Conservation (phyloP, 352 stramenopile genomes). For the Pythium periplocum region DNA sequence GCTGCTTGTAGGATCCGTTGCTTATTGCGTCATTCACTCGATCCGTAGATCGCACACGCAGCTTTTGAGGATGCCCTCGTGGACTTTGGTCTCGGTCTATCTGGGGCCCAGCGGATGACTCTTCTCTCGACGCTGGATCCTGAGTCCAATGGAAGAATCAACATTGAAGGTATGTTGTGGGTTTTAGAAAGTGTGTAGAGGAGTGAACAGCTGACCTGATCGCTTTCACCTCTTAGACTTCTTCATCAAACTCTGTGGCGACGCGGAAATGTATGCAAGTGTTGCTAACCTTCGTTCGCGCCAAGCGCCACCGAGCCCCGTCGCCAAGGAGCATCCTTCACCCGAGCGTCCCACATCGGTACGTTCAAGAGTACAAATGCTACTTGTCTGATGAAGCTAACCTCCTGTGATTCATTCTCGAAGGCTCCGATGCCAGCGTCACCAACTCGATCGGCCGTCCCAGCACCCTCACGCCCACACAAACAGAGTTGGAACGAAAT, state of each 20-base stretch:
- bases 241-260: conserved; percentile 68
- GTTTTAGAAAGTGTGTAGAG: not conserved
- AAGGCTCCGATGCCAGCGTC: conserved; percentile 7
- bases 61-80: conserved; percentile 67
- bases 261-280: conserved; percentile 37
- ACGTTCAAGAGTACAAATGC: too few species aligned
- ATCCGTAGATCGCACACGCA: conserved; percentile 44
- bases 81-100: conserved; percentile 58
- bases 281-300: too few species aligned
- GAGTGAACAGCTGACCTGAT: too few species aligned
- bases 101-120: conserved; percentile 28
- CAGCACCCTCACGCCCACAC: conserved; percentile 25
- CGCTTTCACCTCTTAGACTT: conserved; percentile 35
- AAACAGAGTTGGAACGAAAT: conserved; percentile 77
- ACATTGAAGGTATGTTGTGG: conserved; percentile 54
- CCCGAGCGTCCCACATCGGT: too few species aligned
- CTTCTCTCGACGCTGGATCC: conserved; percentile 48
- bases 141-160: conserved; percentile 46
- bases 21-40: not conserved
- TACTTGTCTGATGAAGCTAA: too few species aligned
- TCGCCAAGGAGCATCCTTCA: too few species aligned
- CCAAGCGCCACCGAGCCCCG: too few species aligned
- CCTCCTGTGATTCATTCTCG: too few species aligned
- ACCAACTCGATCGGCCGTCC: conserved; percentile 5
- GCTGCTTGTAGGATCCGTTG: not conserved